Evolutionary conservation across 2,329 filamentous ascomycete species (phyloP).

Genomic region (Herpotrichia juniperi): DNA sequence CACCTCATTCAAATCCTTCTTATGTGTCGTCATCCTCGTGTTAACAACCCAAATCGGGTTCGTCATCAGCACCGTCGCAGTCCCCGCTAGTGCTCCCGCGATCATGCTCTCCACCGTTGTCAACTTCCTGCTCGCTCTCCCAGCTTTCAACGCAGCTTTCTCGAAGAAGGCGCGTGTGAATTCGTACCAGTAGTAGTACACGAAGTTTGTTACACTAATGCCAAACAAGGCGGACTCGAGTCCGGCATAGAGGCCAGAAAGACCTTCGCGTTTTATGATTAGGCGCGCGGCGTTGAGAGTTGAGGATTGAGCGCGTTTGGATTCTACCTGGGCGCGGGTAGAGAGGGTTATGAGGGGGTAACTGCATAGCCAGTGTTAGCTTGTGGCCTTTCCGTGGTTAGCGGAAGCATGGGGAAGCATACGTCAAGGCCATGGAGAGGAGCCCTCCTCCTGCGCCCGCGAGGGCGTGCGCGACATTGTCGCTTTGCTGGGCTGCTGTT

Average conservation of each 20-base stretch:
- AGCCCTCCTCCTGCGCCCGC: conserved; percentile 93
- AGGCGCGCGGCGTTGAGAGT: conserved; percentile 82
- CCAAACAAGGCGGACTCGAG: conserved; percentile 94
- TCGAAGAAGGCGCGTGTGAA: conserved; percentile 92
- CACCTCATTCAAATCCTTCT: conserved; percentile 59
- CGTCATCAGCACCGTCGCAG: conserved; percentile 91
- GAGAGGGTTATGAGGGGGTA: conserved; percentile 98
- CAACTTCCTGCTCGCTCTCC: conserved; percentile 78
- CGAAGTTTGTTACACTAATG: conserved; percentile 98
- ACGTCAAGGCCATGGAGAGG: conserved; percentile 95
- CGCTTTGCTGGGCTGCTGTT: conserved; percentile 78
- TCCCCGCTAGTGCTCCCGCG: conserved; percentile 90
- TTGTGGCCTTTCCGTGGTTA: conserved; percentile 1
- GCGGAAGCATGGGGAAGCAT: conserved; percentile 46
- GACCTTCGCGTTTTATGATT: conserved; percentile 90
- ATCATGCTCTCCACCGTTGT: conserved; percentile 94
- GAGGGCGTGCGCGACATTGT: conserved; percentile 95
- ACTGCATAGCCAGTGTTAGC: conserved; percentile 55
- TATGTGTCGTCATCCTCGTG: conserved; percentile 94
- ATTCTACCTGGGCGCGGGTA: conserved; percentile 96
- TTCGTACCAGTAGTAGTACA: conserved; percentile 99
- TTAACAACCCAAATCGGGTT: conserved; percentile 99
- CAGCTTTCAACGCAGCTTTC: conserved; percentile 72
- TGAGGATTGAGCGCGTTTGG: conserved; percentile 84
- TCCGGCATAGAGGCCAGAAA: conserved; percentile 87